Conservation (phyloP, 768 basidiomycete genomes). For the Candolleomyces eurysporus region DNA sequence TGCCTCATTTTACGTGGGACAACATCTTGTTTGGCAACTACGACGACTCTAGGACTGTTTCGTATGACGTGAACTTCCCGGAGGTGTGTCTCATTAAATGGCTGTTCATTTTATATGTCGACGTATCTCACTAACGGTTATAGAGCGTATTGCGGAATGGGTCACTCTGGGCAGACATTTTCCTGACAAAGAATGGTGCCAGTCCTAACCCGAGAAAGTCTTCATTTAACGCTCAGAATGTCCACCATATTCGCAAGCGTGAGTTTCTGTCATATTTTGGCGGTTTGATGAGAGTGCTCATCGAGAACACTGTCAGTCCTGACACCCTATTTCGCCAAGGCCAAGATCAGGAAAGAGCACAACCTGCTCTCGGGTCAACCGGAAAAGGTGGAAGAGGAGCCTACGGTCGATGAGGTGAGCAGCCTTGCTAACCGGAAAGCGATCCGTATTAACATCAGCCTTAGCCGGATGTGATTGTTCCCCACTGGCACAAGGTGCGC, state of each 20-base stretch:
- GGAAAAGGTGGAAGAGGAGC: slow-evolving; percentile 36
- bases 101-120: background rate
- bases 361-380: slow-evolving; percentile 57
- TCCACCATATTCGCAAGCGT: slow-evolving; percentile 80
- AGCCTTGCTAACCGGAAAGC: background rate
- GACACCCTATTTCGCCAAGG: slow-evolving; percentile 77
- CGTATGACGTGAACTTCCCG: slow-evolving; percentile 65
- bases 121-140: slow-evolving; percentile 1
- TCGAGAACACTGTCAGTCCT: slow-evolving; percentile 50
- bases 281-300: background rate
- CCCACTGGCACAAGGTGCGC: slow-evolving; percentile 80
- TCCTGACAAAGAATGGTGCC: slow-evolving; percentile 63
- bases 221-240: slow-evolving; percentile 49
- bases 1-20: slow-evolving; percentile 75
- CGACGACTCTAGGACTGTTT: slow-evolving; percentile 54
- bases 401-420: slow-evolving; percentile 52
- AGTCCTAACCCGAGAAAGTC: slow-evolving; percentile 61
- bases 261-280: slow-evolving; percentile 23
- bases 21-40: slow-evolving; percentile 79
- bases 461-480: slow-evolving; percentile 60
- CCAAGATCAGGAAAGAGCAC: slow-evolving; percentile 77
- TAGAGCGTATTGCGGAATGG: slow-evolving; percentile 79
- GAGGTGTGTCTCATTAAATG: slow-evolving; percentile 40
- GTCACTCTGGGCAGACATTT: slow-evolving; percentile 82
- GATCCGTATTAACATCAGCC: slow-evolving; percentile 3